Evolutionary conservation across 2,329 filamentous ascomycete species (phyloP), one percentile per base, ranked within the genome.

Genomic region (Escovopsis sp.): DNA sequence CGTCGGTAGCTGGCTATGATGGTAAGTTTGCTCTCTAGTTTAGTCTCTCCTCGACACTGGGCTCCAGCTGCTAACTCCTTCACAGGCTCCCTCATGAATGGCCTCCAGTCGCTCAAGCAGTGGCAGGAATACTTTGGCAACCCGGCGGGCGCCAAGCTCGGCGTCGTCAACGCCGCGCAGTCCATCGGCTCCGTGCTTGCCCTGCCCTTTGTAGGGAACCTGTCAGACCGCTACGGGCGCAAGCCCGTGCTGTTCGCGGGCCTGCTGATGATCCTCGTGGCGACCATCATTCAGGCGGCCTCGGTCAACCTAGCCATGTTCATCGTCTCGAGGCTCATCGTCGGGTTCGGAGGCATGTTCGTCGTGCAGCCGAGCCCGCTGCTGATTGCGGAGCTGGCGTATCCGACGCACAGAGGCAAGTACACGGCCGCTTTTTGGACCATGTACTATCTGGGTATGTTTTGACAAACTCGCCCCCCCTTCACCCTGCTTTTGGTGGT

Each of bases 91-190:
- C 66, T 72, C 54, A 55, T 72, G 51, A 72, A 72, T 39, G 68
- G 66, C 0, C 56, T 76, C 17, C 68, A 72, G 39, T 72, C 75
- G 39, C 48, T 75, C 13, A 67, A 68, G 0, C 63, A 61, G 0
- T 75, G 73, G 46, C 63, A 58, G 0, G 57, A 69, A 27, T 74
- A 73, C 47, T 74, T 75, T 51, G 43, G 60, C 4, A 60, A 74
- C 7, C 71, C 53, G n/a, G 48, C 63, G 1, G 61, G 64, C 0
- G 70, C 68, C 0, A 65, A 58, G 0, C 21, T 25, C 21, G 67
- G 64, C 4, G 56, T 75, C 13, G 71, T 72, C 42, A 73, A 67
- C 4, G 63, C 68, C 0, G 64, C 65, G 2, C 60, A 66, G n/a
- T 72, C 63, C 44, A 66, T 74, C 33, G 69, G 69, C 10, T 58